These are phyloP conservation scores for Boletus reticuloceps DNA, from an alignment of 768 basidiomycete genomes.

Conservation along the genomic window DNA sequence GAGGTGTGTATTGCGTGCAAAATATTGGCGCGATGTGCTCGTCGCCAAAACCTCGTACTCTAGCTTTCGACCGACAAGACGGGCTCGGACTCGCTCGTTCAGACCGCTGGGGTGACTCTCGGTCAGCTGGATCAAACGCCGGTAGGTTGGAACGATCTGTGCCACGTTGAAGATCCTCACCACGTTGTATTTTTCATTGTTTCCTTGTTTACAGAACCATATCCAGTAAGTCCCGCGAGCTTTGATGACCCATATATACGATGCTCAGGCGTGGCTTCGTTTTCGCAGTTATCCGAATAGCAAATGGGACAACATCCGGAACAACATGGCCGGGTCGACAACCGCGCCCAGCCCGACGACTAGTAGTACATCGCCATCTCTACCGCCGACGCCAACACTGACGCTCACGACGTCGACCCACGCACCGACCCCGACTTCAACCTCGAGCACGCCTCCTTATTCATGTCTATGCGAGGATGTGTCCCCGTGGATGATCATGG, in stretches of 20 bases:
- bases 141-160: constrained; percentile 17
- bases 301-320: constrained; percentile 69
- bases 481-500: constrained; percentile 38
- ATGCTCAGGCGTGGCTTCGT: not conserved
- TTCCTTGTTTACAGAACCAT: constrained; percentile 44
- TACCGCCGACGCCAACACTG: not conserved
- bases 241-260: not conserved
- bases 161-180: not conserved
- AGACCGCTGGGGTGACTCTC: constrained; percentile 43
- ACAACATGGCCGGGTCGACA: constrained; percentile 49
- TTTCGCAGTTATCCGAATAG: constrained; percentile 56
- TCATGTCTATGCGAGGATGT: constrained; percentile 41
- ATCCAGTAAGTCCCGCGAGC: constrained; percentile 40
- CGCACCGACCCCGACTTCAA: constrained; percentile 7
- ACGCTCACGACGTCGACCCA: not conserved
- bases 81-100: constrained; percentile 57
- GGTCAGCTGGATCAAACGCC: constrained; percentile 56
- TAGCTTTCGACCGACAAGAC: constrained; percentile 59
- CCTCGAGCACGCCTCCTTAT: too few relatives aligned
- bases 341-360: constrained; percentile 22
- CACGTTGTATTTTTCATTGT: not conserved
- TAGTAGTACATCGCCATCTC: not conserved
- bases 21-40: not conserved
- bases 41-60: not conserved
- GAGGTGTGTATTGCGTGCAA: constrained; percentile 33